Percentiles rank a stretch among this genome's conserved stretches.
Conservation (phyloP, 495 filamentous ascomycete genomes). For the Hypomontagnella submonticulosa region DNA sequence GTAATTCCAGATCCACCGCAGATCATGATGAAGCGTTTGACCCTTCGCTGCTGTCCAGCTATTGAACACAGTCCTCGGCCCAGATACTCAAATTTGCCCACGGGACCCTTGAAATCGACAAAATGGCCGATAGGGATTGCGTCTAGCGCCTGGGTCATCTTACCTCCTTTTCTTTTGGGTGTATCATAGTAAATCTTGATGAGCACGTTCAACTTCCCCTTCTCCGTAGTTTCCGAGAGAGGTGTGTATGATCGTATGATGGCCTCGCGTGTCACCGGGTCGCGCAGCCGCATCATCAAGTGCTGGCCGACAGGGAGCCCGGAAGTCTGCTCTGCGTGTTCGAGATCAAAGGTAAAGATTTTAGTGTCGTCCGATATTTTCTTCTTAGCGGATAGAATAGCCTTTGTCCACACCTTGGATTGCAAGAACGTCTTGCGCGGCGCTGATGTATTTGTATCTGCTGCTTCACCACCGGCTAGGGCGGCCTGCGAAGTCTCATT, state of each 20-base stretch:
- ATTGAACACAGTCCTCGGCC: conserved; percentile 73
- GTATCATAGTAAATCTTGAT: conserved; percentile 87
- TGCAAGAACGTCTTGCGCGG: conserved; percentile 74
- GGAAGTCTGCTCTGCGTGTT: conserved; percentile 74
- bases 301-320: conserved; percentile 92
- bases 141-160: conserved; percentile 88
- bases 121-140: conserved; percentile 72
- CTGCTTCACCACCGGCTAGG: conserved; percentile 53
- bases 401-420: conserved; percentile 74
- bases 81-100: conserved; percentile 87
- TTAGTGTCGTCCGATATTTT: conserved; percentile 82
- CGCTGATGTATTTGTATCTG: conserved; percentile 22
- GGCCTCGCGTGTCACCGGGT: conserved; percentile 71
- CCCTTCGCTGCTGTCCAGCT: conserved; percentile 65
- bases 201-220: conserved; percentile 76
- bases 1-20: conserved; percentile 91
- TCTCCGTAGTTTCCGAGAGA: conserved; percentile 70
- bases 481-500: conserved; percentile 65
- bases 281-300: conserved; percentile 83
- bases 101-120: conserved; percentile 91
- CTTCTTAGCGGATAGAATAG: conserved; percentile 71
- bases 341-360: conserved; percentile 84
- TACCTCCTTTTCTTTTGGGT: conserved; percentile 69
- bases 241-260: conserved; percentile 93
- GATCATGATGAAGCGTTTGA: conserved; percentile 86